Evolutionary conservation across 345 rosid species (phyloP).

Genomic region (Aurinia saxatilis): DNA sequence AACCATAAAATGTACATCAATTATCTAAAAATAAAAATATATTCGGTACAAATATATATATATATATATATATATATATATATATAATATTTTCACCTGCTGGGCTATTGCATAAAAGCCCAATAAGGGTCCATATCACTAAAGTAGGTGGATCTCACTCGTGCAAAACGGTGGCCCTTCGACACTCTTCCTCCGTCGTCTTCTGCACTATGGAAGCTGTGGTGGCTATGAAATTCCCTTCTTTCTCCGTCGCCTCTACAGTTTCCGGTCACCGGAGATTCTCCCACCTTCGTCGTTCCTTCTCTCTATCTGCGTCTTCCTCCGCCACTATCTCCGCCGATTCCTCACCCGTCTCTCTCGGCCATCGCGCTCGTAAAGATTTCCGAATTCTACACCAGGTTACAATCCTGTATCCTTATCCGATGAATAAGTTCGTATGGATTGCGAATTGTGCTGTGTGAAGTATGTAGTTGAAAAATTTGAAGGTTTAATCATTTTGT

Average conservation of each 20-base stretch:
- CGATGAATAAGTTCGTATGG: neutral
- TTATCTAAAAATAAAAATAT: no score
- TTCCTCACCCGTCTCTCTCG: slow-evolving; percentile 52
- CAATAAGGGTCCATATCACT: neutral
- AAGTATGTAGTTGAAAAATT: neutral
- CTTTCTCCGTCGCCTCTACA: slow-evolving; percentile 27
- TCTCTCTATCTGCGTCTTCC: slow-evolving; percentile 28
- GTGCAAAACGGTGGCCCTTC: neutral
- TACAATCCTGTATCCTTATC: neutral
- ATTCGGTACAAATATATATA: no score
- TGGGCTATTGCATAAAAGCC: neutral
- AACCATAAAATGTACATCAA: no score
- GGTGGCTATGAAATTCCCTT: slow-evolving; percentile 46
- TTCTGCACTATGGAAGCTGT: slow-evolving; percentile 43
- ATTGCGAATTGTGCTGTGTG: neutral
- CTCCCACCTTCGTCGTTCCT: slow-evolving; percentile 5
- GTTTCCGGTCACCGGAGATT: slow-evolving; percentile 7
- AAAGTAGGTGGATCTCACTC: neutral
- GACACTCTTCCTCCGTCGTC: neutral
- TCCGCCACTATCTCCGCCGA: slow-evolving; percentile 25
- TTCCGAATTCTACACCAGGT: slow-evolving; percentile 88
- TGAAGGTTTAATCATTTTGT: neutral
- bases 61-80: no score
- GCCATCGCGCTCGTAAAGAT: slow-evolving; percentile 72
- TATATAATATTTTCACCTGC: no score